Conservation (phyloP, 768 basidiomycete species). For the Pleurotus giganteus region DNA sequence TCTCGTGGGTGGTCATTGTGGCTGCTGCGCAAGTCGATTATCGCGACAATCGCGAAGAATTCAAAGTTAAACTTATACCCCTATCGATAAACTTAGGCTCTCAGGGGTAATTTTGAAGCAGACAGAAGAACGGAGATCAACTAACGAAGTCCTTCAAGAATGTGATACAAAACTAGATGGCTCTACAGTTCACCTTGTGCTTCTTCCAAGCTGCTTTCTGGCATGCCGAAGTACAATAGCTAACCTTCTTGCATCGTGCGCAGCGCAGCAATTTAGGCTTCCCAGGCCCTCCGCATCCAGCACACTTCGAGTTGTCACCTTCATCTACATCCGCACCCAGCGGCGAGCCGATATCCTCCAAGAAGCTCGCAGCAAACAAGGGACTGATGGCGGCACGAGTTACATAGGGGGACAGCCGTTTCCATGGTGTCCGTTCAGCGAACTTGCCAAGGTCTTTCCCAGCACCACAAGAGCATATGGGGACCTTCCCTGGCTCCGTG, state of each 20-base stretch:
- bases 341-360: slow-evolving; percentile 33
- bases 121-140: too few relatives aligned
- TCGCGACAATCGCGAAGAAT: not conserved
- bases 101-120: too few relatives aligned
- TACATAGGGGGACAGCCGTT: slow-evolving; percentile 36
- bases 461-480: slow-evolving; percentile 53
- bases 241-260: slow-evolving; percentile 32
- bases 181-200: slow-evolving; percentile 37
- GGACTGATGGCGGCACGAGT: slow-evolving; percentile 53
- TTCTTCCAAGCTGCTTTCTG: slow-evolving; percentile 46
- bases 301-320: slow-evolving; percentile 9
- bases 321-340: slow-evolving; percentile 12
- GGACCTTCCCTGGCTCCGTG: slow-evolving; percentile 31
- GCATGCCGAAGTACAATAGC: slow-evolving; percentile 43
- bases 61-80: not conserved
- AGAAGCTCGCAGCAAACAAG: slow-evolving; percentile 49
- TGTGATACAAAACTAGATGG: not conserved
- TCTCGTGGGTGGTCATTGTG: not conserved
- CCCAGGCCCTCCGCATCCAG: slow-evolving; percentile 16
- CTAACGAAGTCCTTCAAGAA: too few relatives aligned
- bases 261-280: slow-evolving; percentile 29
- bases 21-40: slow-evolving; percentile 1
- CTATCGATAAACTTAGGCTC: too few relatives aligned
- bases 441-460: slow-evolving; percentile 45
- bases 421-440: slow-evolving; percentile 30